phyloP scores from a whole-genome alignment of 1,284 basidiomycete species.

The Malassezia equina region DNA sequence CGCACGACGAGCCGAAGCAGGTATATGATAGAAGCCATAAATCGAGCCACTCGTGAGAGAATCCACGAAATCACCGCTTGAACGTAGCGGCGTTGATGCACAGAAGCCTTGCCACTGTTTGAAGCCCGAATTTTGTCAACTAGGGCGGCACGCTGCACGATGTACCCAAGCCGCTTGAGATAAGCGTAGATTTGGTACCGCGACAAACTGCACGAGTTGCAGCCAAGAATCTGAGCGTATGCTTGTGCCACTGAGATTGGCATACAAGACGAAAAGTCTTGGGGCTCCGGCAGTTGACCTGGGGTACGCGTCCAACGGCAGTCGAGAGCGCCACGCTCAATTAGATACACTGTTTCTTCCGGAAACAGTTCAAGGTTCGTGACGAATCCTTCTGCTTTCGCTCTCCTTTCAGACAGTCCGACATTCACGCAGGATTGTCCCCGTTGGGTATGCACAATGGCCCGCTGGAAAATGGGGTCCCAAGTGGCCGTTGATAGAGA shows the following conservation, averaged over 20 bases:
- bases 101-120: background rate
- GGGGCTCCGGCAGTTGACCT: background rate
- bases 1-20: background rate
- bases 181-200: slow-evolving; percentile 86
- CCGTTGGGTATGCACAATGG: slow-evolving; percentile 28
- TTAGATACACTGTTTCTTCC: slow-evolving; percentile 83
- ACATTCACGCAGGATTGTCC: slow-evolving; percentile 37
- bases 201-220: slow-evolving; percentile 66
- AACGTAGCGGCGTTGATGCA: background rate
- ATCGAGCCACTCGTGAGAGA: background rate
- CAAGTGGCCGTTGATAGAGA: slow-evolving; percentile 32
- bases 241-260: slow-evolving; percentile 81
- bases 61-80: background rate
- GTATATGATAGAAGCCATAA: background rate
- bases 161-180: slow-evolving; percentile 79
- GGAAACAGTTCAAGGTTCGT: slow-evolving; percentile 64
- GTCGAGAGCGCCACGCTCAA: slow-evolving; percentile 61
- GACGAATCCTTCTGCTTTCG: background rate
- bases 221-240: slow-evolving; percentile 70
- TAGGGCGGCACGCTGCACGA: slow-evolving; percentile 60
- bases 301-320: slow-evolving; percentile 54
- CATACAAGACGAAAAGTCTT: slow-evolving; percentile 18
- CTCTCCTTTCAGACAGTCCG: slow-evolving; percentile 22
- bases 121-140: slow-evolving; percentile 22
- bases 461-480: slow-evolving; percentile 25